These are phyloP conservation scores for Pseudogymnoascus sp. DNA, from an alignment of 2,329 filamentous ascomycete species.

Conservation along the genomic window DNA sequence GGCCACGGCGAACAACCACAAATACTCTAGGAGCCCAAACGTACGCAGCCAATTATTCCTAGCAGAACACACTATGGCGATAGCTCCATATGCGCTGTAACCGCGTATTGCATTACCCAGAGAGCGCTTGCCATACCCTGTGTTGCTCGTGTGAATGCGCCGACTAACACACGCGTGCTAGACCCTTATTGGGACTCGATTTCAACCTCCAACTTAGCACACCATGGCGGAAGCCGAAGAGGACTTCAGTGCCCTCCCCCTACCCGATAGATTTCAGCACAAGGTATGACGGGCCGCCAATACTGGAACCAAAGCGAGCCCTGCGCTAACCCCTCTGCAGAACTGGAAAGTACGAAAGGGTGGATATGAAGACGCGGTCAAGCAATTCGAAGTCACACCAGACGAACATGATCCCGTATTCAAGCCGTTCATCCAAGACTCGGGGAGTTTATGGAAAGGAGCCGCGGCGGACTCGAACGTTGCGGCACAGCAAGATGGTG, in stretches of 20 bases:
- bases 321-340: slow-evolving; percentile 36
- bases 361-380: slow-evolving; percentile 87
- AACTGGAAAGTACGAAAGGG: slow-evolving; percentile 96
- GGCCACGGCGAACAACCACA: not conserved
- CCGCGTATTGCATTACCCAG: not conserved
- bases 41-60: not conserved
- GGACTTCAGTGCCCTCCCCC: slow-evolving; percentile 71
- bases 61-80: not conserved
- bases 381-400: slow-evolving; percentile 76
- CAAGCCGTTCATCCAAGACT: slow-evolving; percentile 77
- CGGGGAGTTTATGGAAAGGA: slow-evolving; percentile 74
- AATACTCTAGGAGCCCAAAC: slow-evolving; percentile 6
- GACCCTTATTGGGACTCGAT: slow-evolving; percentile 10
- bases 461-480: slow-evolving; percentile 94
- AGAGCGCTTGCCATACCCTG: not conserved
- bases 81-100: not conserved
- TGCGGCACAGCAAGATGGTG: slow-evolving; percentile 88
- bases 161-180: slow-evolving; percentile 10
- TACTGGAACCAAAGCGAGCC: not conserved
- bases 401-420: slow-evolving; percentile 84
- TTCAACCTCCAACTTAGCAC: not conserved
- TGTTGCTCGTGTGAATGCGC: not conserved
- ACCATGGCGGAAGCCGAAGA: slow-evolving; percentile 76
- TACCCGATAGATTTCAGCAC: slow-evolving; percentile 76
- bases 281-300: slow-evolving; percentile 47